Conservation (phyloP, 164 flowering plant species). For the Buxus sempervirens region DNA sequence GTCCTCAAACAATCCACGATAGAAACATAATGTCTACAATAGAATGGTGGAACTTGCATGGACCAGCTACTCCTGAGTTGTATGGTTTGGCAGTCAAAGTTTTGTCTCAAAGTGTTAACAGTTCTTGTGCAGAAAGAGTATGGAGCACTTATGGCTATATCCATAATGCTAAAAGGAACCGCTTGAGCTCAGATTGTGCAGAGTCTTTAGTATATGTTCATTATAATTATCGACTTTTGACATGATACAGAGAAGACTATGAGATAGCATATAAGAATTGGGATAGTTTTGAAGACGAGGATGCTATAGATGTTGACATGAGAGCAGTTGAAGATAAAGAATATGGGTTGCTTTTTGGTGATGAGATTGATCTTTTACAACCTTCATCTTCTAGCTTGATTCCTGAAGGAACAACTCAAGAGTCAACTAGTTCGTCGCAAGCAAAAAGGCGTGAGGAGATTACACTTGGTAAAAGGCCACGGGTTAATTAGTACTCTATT, state of each 20-base stretch:
- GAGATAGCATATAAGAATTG: conserved; percentile 7
- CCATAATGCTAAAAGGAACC: conserved; percentile 5
- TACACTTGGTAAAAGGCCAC: conserved; percentile 3
- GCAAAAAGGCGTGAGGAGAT: not conserved
- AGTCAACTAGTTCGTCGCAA: not conserved
- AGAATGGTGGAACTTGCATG: conserved; percentile 20
- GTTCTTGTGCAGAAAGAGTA: conserved; percentile 11
- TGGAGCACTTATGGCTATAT: conserved; percentile 13
- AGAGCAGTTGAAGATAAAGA: conserved; percentile 9
- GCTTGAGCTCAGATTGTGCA: not conserved
- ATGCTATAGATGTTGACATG: conserved; percentile 2
- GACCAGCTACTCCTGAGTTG: conserved; percentile 8
- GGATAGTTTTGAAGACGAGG: conserved; percentile 6
- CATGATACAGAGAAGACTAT: conserved; percentile 7
- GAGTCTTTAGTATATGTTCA: conserved; percentile 10
- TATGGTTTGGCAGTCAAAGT: conserved; percentile 8
- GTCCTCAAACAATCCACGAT: conserved; percentile 10
- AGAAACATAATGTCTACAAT: conserved; percentile 10
- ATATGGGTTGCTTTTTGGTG: conserved; percentile 1
- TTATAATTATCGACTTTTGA: conserved; percentile 8
- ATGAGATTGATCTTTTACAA: not conserved
- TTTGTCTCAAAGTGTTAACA: conserved; percentile 11
- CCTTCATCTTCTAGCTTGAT: not conserved
- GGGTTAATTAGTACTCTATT: not conserved
- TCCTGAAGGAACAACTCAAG: not conserved